Base-by-base conservation (phyloP, 2,329 filamentous ascomycete genomes). In the Fusarium heterosporum region DNA sequence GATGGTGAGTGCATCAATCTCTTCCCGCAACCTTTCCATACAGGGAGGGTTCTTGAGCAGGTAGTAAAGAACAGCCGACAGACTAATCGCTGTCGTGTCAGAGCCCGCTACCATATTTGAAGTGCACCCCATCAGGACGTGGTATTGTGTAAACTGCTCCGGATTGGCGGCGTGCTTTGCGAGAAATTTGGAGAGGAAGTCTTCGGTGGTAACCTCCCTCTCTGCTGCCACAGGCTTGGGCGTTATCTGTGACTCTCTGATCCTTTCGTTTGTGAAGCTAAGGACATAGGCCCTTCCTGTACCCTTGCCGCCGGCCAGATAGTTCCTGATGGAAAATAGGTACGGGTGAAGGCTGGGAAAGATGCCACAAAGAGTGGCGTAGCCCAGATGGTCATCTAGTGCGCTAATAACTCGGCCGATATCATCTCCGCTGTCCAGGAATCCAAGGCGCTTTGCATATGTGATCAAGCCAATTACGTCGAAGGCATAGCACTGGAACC, bases 31-130 rank as follows among this genome's bases (percentile, higher is more conserved):
- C 8, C 29, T 68, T 0, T 51, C 16, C 8, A 72, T 5, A 1
- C 63, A 64, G 14, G 8, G 6, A 0, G 70, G 66, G 2, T 58
- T 56, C 25, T 59, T 68, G 0, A 72, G 47, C 0, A 72, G 40
- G 25, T 71, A 53, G 30, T 72, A 71, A 6, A 72, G 10, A 17
- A 70, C 55, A 3, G 70, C 68, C 0, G 66, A 70, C 0, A 72
- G 61, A 8, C 66, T 68, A 14, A 72, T 72, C 0, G 70, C 70
- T 0, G 70, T 72, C 0, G 70, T 72, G 5, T 72, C 70, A 3
- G 70, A 72, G 0, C 70, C 70, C 0, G 70, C 70, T 1, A 71
- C 66, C 66, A 72, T 72, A 1, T 72, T 72, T 0, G 70, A 64
- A 1, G 56, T 53, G 12, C 70, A 72, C 1, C 70, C 66, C 10